Percentiles rank a stretch among this genome's conserved stretches.
phyloP scores from a whole-genome alignment of 352 stramenopile genomes.

The Pythium guiyangense region DNA sequence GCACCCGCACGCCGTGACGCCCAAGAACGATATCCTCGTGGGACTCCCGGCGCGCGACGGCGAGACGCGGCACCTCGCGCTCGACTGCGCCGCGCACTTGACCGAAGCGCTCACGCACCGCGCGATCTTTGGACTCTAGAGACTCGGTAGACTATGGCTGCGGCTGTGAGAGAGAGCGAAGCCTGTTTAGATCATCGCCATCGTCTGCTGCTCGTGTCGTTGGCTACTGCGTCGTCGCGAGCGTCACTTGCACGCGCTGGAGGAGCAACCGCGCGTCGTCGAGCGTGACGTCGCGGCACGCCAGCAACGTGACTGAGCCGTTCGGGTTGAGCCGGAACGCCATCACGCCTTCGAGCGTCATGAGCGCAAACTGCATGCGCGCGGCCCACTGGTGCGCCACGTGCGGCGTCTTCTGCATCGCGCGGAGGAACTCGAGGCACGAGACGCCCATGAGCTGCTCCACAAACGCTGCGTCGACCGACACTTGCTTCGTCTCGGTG shows the following conservation, averaged over 20 bases:
- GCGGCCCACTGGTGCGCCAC: conserved; percentile 61
- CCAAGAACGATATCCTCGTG: conserved; percentile 84
- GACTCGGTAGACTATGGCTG: too few relatives aligned
- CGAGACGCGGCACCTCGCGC: conserved; percentile 16
- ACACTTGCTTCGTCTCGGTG: conserved; percentile 44
- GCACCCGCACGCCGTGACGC: conserved; percentile 59
- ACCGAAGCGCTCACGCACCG: conserved; percentile 2
- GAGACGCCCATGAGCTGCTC: conserved; percentile 70
- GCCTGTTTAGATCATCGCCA: too few relatives aligned
- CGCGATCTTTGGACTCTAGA: conserved; percentile 11
- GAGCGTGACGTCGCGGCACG: conserved; percentile 38
- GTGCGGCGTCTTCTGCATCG: conserved; percentile 56
- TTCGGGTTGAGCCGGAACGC: conserved; percentile 28
- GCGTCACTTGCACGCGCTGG: conserved; percentile 29
- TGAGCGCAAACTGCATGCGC: conserved; percentile 76
- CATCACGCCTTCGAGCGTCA: conserved; percentile 82
- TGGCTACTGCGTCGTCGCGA: not conserved
- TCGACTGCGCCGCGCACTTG: conserved; percentile 23
- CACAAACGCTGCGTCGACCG: conserved; percentile 55
- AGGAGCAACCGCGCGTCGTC: conserved; percentile 39
- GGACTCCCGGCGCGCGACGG: conserved; percentile 40
- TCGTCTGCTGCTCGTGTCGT: too few relatives aligned
- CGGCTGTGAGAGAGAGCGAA: not conserved
- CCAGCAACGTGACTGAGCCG: conserved; percentile 38
- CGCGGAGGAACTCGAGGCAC: conserved; percentile 58